Conservation (phyloP, 768 basidiomycete genomes). For the Xanthoconium purpureum region DNA sequence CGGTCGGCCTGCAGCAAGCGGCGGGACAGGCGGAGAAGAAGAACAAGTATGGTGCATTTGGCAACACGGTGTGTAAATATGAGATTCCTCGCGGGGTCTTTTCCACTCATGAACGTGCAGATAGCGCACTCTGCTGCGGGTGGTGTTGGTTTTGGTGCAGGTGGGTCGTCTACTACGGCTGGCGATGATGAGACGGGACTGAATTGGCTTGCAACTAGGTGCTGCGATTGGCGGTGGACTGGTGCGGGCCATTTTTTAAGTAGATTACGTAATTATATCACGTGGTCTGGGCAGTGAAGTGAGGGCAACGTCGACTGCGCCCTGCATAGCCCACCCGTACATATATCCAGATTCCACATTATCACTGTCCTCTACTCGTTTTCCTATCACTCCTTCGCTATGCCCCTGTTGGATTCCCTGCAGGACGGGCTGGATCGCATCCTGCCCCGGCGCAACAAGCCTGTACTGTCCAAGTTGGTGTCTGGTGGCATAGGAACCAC, state of each 20-base stretch:
- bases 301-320: conserved; percentile 6
- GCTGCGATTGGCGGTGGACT: conserved; percentile 52
- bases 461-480: conserved; percentile 33
- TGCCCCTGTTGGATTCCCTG: conserved; percentile 30
- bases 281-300: conserved; percentile 13
- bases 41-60: conserved; percentile 53
- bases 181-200: background rate
- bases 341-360: conserved; percentile 1
- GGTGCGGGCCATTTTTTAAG: conserved; percentile 46
- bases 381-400: conserved; percentile 1
- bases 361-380: background rate
- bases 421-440: conserved; percentile 32
- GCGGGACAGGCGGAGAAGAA: conserved; percentile 44
- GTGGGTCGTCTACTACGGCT: conserved; percentile 34
- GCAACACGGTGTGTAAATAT: conserved; percentile 48
- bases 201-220: conserved; percentile 27
- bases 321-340: conserved; percentile 12
- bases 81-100: background rate
- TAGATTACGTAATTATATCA: conserved; percentile 24
- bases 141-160: conserved; percentile 76
- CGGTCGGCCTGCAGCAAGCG: conserved; percentile 29
- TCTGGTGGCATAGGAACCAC: conserved; percentile 58
- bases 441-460: conserved; percentile 21
- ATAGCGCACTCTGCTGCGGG: conserved; percentile 62
- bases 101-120: conserved; percentile 29